Evolutionary conservation across 192 early-diverging fungal genomes (phyloP).

Genomic region (Gamsiella multidivaricata): DNA sequence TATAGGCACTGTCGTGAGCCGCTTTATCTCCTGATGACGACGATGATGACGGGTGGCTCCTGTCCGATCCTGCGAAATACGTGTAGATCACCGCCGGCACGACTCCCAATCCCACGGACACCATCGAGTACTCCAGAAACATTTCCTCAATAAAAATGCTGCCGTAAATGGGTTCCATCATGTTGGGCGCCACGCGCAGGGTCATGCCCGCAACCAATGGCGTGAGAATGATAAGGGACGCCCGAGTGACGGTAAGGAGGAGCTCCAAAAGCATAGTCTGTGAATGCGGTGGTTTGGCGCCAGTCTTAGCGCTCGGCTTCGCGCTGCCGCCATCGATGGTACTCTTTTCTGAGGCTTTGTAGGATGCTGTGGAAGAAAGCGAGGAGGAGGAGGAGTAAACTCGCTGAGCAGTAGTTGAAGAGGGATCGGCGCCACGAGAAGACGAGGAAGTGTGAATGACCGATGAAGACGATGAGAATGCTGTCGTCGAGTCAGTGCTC

Average conservation of each 20-base stretch:
- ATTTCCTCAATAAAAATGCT: constrained; percentile 68
- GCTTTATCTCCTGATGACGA: not conserved
- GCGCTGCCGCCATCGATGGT: not conserved
- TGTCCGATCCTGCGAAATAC: constrained; percentile 9
- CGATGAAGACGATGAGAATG: constrained; percentile 15
- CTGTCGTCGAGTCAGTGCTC: not conserved
- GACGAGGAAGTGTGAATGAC: constrained; percentile 6
- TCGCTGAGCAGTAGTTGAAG: not conserved
- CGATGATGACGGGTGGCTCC: not conserved
- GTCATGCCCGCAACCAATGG: constrained; percentile 57
- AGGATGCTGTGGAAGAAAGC: not conserved
- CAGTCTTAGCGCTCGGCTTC: not conserved
- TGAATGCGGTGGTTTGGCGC: constrained; percentile 24
- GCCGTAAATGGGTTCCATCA: constrained; percentile 76
- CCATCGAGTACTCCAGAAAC: constrained; percentile 56
- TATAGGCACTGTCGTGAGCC: not conserved
- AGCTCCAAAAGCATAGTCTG: constrained; percentile 51
- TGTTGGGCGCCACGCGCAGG: constrained; percentile 62
- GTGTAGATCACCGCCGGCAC: constrained; percentile 47
- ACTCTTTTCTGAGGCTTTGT: not conserved
- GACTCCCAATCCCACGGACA: constrained; percentile 59
- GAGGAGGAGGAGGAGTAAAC: constrained; percentile 20
- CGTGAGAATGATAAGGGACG: constrained; percentile 53
- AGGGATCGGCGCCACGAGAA: not conserved
- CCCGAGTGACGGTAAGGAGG: constrained; percentile 50